Base-by-base conservation (phyloP, 768 basidiomycete genomes). In the Agrocybe pediades region DNA sequence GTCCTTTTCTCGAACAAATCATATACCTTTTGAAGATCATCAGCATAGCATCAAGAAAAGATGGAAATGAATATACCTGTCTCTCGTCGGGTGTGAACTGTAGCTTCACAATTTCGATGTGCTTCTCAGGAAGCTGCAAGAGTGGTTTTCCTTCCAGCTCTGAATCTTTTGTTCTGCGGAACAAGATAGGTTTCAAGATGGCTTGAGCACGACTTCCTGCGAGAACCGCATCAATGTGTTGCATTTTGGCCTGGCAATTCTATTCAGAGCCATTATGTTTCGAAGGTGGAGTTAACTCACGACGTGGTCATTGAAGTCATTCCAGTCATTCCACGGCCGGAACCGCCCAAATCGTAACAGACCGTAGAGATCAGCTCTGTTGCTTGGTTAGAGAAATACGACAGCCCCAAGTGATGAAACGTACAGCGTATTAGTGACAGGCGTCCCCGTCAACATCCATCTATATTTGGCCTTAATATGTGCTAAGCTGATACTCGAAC, bases 381-480 rank as follows among this genome's bases (percentile, higher is more conserved):
- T 26, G 41, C 23, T n/a, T 27, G 49, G 9, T 39, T 58, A 13
- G 46, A 27, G 13, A 21, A 53, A 17, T 48, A 43, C 19, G 8
- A 29, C 2, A 21, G 3, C 21, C 51, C n/a, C 17, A 21, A 21
- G 49, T 20, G 8, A 19, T 19, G 15, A 36, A 21, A 53, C 76
- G 3, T 60, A 87, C 87, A 84, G 69, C 2, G 85, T 82, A 51
- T 90, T 88, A 0, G 87, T 88, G 9, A 89, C 81, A 1, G 88
- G 87, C 0, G 88, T 89, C 29, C 88, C 87, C 0, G 88, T 91
- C 21, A 92, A 73, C 74, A 84, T 83, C 92, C 92, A 94, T 19
- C 90, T 74, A 60, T 87, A 86, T 55, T 78, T 84, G 0, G 85
- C 69, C 40, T 81, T 75, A 24, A 94, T 73, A 60, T 80, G 77